A percentile compares a stretch with the other conserved stretches of the same genome.
These are phyloP conservation scores for Plasmodium ovale DNA, from an alignment of 169 alveolate genomes.

Conservation along the genomic window DNA sequence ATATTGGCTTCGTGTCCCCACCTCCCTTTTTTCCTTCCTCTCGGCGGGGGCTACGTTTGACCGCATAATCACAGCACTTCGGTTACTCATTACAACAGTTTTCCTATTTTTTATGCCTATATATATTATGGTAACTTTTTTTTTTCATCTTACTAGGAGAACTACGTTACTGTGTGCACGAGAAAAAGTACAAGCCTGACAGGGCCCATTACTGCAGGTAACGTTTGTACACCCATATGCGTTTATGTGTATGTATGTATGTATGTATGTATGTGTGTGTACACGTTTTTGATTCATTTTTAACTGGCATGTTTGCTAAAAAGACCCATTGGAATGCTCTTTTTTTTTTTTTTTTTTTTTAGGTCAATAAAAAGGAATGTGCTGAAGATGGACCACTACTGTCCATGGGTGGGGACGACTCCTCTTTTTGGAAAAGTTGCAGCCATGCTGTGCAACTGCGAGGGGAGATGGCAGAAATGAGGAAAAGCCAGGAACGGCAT, in stretches of 20 bases:
- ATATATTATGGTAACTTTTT: too few relatives aligned
- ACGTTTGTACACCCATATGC: background rate
- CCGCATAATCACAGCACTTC: background rate
- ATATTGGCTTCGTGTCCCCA: too few relatives aligned
- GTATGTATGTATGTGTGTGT: background rate
- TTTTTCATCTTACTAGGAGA: constrained; percentile 58
- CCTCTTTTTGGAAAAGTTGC: too few relatives aligned
- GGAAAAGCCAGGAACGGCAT: too few relatives aligned
- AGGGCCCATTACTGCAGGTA: constrained; percentile 90
- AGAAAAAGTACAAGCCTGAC: constrained; percentile 87
- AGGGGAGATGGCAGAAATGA: too few relatives aligned
- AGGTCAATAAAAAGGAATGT: constrained; percentile 86
- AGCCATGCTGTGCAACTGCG: too few relatives aligned
- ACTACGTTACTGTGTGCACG: constrained; percentile 73
- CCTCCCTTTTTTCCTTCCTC: too few relatives aligned
- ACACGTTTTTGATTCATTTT: too few relatives aligned
- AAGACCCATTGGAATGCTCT: background rate
- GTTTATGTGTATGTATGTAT: background rate
- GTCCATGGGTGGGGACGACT: constrained; percentile 91
- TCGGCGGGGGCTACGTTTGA: background rate
- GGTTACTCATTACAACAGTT: too few relatives aligned
- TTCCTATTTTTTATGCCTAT: too few relatives aligned
- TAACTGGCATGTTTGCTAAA: too few relatives aligned
- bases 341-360: background rate
- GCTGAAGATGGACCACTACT: constrained; percentile 93